phyloP scores from a whole-genome alignment of 345 rosid genomes.

The Camelina neglecta region DNA sequence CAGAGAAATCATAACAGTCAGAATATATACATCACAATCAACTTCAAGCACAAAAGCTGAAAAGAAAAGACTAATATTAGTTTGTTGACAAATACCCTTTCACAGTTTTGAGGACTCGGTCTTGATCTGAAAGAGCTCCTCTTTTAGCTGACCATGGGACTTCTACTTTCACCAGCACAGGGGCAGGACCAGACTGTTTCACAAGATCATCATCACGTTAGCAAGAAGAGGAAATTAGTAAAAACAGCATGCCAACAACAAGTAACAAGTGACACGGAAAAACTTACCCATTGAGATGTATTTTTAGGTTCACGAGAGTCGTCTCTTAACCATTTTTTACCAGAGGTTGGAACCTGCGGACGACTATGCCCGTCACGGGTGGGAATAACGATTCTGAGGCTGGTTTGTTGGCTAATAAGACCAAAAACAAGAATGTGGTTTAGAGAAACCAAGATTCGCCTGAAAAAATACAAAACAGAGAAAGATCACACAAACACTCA shows the following conservation, averaged over 20 bases:
- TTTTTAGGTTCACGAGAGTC: conserved; percentile 42
- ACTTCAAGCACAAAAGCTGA: conserved; percentile 17
- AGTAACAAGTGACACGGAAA: not conserved
- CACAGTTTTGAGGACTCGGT: conserved; percentile 63
- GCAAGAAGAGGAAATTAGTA: not conserved
- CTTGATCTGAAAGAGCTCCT: conserved; percentile 60
- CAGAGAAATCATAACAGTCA: not conserved
- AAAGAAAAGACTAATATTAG: not conserved
- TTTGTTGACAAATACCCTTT: conserved; percentile 57
- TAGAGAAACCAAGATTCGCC: not conserved
- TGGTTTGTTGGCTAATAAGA: conserved; percentile 52
- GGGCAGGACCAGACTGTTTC: conserved; percentile 63
- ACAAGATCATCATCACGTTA: not conserved
- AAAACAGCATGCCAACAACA: not conserved
- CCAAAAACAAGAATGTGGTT: not conserved
- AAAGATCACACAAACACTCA: conserved; percentile 33
- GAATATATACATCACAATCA: not conserved
- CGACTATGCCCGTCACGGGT: conserved; percentile 80
- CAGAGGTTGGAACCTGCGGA: conserved; percentile 25
- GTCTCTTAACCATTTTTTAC: conserved; percentile 59
- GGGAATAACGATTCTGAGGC: conserved; percentile 62
- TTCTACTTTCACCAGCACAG: conserved; percentile 64
- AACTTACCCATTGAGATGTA: not conserved
- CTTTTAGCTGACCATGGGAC: conserved; percentile 70
- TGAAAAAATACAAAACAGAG: not conserved